Evolutionary conservation across 495 filamentous ascomycete genomes (phyloP).

Genomic region (Wilcoxina mikolae): DNA sequence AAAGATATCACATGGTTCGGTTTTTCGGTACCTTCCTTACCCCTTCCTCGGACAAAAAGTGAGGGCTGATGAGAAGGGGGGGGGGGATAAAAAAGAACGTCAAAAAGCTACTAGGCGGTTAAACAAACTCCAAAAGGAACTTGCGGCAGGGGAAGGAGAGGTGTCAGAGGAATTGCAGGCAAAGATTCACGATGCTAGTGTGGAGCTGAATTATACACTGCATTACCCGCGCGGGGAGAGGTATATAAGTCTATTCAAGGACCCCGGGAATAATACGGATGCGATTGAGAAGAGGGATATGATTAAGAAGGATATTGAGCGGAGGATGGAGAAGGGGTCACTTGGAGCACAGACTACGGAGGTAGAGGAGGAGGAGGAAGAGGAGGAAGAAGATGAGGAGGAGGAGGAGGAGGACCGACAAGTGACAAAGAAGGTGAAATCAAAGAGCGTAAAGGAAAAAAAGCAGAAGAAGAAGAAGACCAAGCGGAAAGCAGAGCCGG

Average conservation of each 20-base stretch:
- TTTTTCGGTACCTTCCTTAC: conserved; percentile 52
- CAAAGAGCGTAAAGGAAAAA: conserved; percentile 1
- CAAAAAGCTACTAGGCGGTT: conserved; percentile 65
- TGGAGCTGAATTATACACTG: conserved; percentile 75
- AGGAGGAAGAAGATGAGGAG: conserved; percentile 2
- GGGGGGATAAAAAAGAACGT: conserved; percentile 42
- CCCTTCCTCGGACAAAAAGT: background rate
- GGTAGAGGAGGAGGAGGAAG: conserved; percentile 24
- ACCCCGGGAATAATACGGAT: conserved; percentile 19
- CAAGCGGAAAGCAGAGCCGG: conserved; percentile 11
- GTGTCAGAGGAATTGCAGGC: conserved; percentile 31
- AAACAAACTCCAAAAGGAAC: conserved; percentile 41
- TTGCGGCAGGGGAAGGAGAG: conserved; percentile 37
- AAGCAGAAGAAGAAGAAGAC: conserved; percentile 11
- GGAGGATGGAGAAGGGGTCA: conserved; percentile 43
- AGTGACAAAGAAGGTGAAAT: conserved; percentile 6
- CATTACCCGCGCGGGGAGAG: conserved; percentile 66
- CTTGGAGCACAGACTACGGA: conserved; percentile 40
- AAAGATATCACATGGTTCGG: conserved; percentile 83
- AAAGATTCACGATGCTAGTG: conserved; percentile 52
- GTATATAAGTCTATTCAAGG: conserved; percentile 62
- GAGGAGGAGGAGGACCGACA: conserved; percentile 1
- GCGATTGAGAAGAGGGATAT: conserved; percentile 32
- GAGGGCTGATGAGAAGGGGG: background rate
- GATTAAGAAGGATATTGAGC: conserved; percentile 44